Evolutionary conservation across 2,329 filamentous ascomycete genomes (phyloP).

Genomic region (Xylaria sp.): DNA sequence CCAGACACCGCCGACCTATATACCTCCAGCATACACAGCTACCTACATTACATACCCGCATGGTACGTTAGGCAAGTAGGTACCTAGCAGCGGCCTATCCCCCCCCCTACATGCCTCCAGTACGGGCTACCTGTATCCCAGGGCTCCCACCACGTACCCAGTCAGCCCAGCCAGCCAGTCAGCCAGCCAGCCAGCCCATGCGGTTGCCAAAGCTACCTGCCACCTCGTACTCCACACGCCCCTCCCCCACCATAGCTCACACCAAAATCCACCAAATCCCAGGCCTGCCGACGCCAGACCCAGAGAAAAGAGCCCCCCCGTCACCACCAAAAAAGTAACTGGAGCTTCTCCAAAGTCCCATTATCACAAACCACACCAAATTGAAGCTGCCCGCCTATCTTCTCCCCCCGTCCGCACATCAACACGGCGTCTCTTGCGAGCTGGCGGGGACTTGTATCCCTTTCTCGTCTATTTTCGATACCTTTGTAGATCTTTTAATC

Average conservation of each 20-base stretch:
- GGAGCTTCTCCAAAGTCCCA: slow-evolving; percentile 29
- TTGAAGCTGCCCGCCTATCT: slow-evolving; percentile 3
- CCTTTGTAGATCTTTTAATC: slow-evolving; percentile 22
- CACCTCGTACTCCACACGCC: slow-evolving; percentile 25
- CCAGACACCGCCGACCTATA: no score
- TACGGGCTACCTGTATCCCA: no score
- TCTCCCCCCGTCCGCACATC: slow-evolving; percentile 1
- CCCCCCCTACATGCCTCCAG: no score
- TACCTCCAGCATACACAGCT: no score
- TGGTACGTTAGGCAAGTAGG: neutral
- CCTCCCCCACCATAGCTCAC: slow-evolving; percentile 35
- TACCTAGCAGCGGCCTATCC: neutral
- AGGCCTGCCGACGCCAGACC: slow-evolving; percentile 23
- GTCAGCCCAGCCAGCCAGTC: no score
- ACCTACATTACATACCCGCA: neutral
- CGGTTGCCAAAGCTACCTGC: slow-evolving; percentile 24
- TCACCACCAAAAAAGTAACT: slow-evolving; percentile 26
- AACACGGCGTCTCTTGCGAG: slow-evolving; percentile 8
- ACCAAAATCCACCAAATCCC: slow-evolving; percentile 18
- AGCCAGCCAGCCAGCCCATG: no score
- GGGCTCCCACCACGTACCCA: no score
- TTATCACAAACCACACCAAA: slow-evolving; percentile 19
- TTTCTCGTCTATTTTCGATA: slow-evolving; percentile 24
- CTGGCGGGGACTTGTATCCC: slow-evolving; percentile 13
- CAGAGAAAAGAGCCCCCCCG: slow-evolving; percentile 13